Conservation (phyloP, 2,329 filamentous ascomycete genomes). For the Cordyceps javanica region DNA sequence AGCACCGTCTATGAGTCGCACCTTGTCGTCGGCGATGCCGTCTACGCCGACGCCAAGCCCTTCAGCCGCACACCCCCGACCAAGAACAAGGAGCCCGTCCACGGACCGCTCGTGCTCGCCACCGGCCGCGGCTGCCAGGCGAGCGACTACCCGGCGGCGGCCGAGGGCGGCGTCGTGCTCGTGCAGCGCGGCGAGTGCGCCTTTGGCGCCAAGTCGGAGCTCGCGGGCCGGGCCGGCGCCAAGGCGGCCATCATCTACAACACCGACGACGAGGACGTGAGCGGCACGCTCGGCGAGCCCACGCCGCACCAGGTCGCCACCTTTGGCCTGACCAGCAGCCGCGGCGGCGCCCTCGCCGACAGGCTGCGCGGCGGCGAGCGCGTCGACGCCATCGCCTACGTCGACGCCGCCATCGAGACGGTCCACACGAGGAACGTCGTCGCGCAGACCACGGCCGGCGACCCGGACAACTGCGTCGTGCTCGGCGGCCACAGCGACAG, state of each 20-base stretch:
- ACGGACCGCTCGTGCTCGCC: constrained; percentile 54
- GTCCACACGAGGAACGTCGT: constrained; percentile 55
- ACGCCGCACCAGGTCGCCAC: constrained; percentile 57
- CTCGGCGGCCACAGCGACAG: constrained; percentile 59
- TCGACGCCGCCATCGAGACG: constrained; percentile 49
- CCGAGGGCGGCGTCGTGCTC: constrained; percentile 61
- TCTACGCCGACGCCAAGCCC: constrained; percentile 44
- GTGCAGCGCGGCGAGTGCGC: constrained; percentile 63
- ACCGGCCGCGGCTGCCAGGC: constrained; percentile 56
- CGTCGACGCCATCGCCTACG: constrained; percentile 52
- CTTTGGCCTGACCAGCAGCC: constrained; percentile 56
- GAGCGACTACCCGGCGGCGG: constrained; percentile 54
- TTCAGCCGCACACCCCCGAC: constrained; percentile 66
- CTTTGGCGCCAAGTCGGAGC: constrained; percentile 65
- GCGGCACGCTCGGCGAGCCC: constrained; percentile 63
- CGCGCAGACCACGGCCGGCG: constrained; percentile 54
- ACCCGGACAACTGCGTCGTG: constrained; percentile 59
- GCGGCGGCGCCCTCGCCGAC: constrained; percentile 50
- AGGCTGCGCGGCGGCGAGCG: constrained; percentile 45
- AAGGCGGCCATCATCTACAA: constrained; percentile 70
- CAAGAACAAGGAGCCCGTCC: constrained; percentile 50
- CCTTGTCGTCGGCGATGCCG: constrained; percentile 47
- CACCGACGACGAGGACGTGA: constrained; percentile 54
- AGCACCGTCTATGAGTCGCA: constrained; percentile 54
- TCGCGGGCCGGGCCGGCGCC: constrained; percentile 64